Conservation (phyloP, 2,329 filamentous ascomycete genomes). For the Chaetomiaceae sp. region DNA sequence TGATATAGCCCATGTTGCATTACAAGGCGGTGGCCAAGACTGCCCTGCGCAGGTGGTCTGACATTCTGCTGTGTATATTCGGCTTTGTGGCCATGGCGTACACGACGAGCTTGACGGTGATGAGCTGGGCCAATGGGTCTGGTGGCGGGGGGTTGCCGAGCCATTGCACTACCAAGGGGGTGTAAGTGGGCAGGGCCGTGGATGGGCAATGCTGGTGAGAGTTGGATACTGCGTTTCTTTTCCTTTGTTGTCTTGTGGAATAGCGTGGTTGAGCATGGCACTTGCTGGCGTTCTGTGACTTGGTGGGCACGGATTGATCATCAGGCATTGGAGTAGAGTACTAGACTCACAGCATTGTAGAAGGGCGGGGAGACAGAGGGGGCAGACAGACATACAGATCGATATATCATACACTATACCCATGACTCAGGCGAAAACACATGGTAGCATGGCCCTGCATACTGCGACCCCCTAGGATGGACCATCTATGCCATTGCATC, state of each 20-base stretch:
- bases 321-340: too few species aligned
- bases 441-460: too few species aligned
- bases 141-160: conserved; percentile 40
- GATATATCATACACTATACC: too few species aligned
- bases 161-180: conserved; percentile 46
- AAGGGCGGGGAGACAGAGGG: too few species aligned
- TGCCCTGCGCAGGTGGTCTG: conserved; percentile 62
- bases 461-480: too few species aligned
- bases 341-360: too few species aligned
- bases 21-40: conserved; percentile 73
- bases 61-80: conserved; percentile 74
- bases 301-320: not conserved
- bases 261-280: conserved; percentile 7
- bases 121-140: conserved; percentile 71
- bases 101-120: conserved; percentile 79
- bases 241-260: not conserved
- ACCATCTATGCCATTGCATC: too few species aligned
- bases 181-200: not conserved
- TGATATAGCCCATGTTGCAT: conserved; percentile 78
- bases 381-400: too few species aligned
- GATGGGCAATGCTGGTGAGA: not conserved
- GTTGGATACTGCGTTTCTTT: not conserved
- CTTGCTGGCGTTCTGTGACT: conserved; percentile 4
- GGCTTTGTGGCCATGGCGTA: conserved; percentile 87
- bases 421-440: too few species aligned